These are phyloP conservation scores for Saksenaea vasiformis DNA, from an alignment of 371 early-diverging fungal genomes.

Conservation along the genomic window DNA sequence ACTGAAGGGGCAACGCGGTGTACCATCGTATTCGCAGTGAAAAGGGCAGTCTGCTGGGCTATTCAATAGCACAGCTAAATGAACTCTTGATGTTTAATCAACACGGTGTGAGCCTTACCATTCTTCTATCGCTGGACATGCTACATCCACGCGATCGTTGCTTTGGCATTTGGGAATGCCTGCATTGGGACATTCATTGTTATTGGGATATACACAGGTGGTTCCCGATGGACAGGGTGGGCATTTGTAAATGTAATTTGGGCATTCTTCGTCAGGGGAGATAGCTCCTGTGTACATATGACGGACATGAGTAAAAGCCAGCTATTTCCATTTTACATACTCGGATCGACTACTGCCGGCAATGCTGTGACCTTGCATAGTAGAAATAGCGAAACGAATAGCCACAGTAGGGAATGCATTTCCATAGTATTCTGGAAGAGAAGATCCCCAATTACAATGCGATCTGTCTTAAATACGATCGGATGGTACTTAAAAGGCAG, in stretches of 20 bases:
- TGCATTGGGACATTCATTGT: conserved; percentile 23
- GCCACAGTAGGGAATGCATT: too few relatives aligned
- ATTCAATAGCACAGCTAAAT: too few relatives aligned
- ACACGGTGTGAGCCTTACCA: not conserved
- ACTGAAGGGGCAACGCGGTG: conserved; percentile 32
- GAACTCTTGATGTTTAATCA: conserved; percentile 7
- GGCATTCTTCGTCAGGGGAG: not conserved
- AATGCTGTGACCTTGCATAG: too few relatives aligned
- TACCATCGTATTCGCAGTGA: conserved; percentile 24
- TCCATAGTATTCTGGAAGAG: too few relatives aligned
- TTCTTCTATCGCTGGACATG: conserved; percentile 18
- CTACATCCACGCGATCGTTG: not conserved
- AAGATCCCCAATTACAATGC: too few relatives aligned
- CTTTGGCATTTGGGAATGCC: conserved; percentile 20
- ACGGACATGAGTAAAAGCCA: too few relatives aligned
- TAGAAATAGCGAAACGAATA: too few relatives aligned
- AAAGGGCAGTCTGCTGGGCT: conserved; percentile 24
- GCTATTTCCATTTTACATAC: too few relatives aligned
- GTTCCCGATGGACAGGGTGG: conserved; percentile 24
- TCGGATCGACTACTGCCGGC: too few relatives aligned
- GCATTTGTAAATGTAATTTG: conserved; percentile 14
- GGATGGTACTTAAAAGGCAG: too few relatives aligned
- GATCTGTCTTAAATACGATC: too few relatives aligned
- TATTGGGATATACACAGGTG: conserved; percentile 33
- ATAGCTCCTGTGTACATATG: not conserved